These are phyloP conservation scores for Margaritispora aquatica DNA, from an alignment of 495 filamentous ascomycete species.

Conservation along the genomic window DNA sequence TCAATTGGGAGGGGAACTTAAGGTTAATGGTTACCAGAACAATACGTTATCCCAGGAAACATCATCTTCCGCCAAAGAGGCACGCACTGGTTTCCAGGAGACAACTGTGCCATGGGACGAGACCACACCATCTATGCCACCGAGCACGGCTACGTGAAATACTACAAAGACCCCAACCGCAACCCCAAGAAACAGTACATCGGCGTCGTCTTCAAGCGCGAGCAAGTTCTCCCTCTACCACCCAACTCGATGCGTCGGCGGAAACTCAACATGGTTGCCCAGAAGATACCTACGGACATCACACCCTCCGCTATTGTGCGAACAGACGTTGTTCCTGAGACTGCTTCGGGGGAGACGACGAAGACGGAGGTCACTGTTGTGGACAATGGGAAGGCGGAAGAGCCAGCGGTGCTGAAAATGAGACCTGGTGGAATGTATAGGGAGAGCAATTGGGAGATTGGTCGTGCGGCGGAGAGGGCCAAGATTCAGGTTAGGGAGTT, in stretches of 20 bases:
- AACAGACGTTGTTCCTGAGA: constrained; percentile 29
- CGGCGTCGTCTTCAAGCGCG: constrained; percentile 77
- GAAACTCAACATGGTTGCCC: constrained; percentile 61
- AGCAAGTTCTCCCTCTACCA: constrained; percentile 67
- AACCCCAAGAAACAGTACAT: constrained; percentile 88
- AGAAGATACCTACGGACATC: constrained; percentile 26
- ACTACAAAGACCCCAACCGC: constrained; percentile 77
- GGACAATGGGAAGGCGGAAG: constrained; percentile 16
- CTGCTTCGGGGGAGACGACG: constrained; percentile 33
- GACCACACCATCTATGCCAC: constrained; percentile 94
- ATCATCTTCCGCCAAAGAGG: constrained; percentile 98
- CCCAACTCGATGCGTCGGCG: constrained; percentile 59
- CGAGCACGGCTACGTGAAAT: constrained; percentile 83
- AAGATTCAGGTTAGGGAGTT: constrained; percentile 45
- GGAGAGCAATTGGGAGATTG: constrained; percentile 82
- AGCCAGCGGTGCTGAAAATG: no score
- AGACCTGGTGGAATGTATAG: constrained; percentile 72
- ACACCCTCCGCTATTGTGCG: constrained; percentile 8
- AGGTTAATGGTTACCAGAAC: constrained; percentile 39
- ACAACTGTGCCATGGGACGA: constrained; percentile 89
- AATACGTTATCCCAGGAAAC: constrained; percentile 89
- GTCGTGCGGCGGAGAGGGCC: constrained; percentile 55
- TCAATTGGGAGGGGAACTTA: neutral
- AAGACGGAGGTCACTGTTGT: constrained; percentile 26
- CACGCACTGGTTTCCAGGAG: constrained; percentile 88